These are phyloP conservation scores for Penicillium sp. DNA, from an alignment of 2,329 filamentous ascomycete species.

Conservation along the genomic window DNA sequence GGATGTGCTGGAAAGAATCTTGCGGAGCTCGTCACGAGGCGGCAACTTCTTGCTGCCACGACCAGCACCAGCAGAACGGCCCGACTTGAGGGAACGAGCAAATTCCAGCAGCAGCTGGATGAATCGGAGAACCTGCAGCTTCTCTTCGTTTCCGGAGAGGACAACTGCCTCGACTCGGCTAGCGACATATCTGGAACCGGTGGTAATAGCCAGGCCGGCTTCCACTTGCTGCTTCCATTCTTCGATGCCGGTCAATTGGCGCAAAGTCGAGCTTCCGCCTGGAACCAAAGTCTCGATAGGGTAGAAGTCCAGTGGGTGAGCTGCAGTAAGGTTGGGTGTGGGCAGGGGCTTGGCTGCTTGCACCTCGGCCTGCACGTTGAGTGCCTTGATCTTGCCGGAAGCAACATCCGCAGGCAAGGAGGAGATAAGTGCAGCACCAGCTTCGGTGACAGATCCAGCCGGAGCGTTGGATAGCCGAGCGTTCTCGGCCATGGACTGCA, in stretches of 20 bases:
- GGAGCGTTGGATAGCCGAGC: slow-evolving; percentile 45
- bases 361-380: slow-evolving; percentile 41
- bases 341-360: slow-evolving; percentile 50
- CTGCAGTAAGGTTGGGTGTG: slow-evolving; percentile 42
- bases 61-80: slow-evolving; percentile 18
- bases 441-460: slow-evolving; percentile 34
- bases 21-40: slow-evolving; percentile 40
- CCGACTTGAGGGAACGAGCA: slow-evolving; percentile 34
- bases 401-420: slow-evolving; percentile 39
- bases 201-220: slow-evolving; percentile 36
- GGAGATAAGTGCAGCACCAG: slow-evolving; percentile 45
- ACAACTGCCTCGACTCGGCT: slow-evolving; percentile 42
- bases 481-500: slow-evolving; percentile 49
- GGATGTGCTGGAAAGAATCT: slow-evolving; percentile 33
- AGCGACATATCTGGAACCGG: slow-evolving; percentile 46
- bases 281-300: slow-evolving; percentile 44
- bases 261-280: slow-evolving; percentile 41
- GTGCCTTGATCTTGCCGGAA: slow-evolving; percentile 33
- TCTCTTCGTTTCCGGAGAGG: slow-evolving; percentile 39
- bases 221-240: slow-evolving; percentile 44
- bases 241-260: slow-evolving; percentile 41
- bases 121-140: slow-evolving; percentile 46
- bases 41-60: slow-evolving; percentile 43
- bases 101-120: slow-evolving; percentile 48
- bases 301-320: slow-evolving; percentile 49